Percentiles rank a stretch among this genome's conserved stretches.
Conservation (phyloP, 169 alveolate species). For the Cryptosporidium bovis region DNA sequence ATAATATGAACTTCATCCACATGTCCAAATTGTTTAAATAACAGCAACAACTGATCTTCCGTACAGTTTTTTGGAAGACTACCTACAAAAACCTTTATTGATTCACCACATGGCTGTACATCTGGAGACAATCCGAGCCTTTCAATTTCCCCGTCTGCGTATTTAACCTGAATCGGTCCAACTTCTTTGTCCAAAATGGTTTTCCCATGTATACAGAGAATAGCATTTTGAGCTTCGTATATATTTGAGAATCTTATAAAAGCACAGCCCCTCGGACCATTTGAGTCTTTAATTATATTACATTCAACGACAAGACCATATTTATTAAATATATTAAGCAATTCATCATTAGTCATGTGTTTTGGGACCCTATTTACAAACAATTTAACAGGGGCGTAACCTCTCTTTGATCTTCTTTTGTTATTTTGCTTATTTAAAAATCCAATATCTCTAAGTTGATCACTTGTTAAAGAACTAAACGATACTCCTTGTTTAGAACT, state of each 20-base stretch:
- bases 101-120: conserved; percentile 74
- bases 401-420: conserved; percentile 48
- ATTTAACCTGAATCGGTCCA: conserved; percentile 73
- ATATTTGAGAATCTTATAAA: conserved; percentile 55
- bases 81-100: conserved; percentile 71
- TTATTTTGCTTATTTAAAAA: conserved; percentile 40
- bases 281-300: conserved; percentile 62
- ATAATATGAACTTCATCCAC: conserved; percentile 71
- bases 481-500: conserved; percentile 20
- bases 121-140: conserved; percentile 69
- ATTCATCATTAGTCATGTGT: conserved; percentile 55
- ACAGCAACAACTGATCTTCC: conserved; percentile 40
- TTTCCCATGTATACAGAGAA: conserved; percentile 67
- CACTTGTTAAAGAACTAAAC: conserved; percentile 46
- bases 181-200: conserved; percentile 50
- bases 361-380: conserved; percentile 72
- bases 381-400: conserved; percentile 62
- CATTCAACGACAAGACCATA: conserved; percentile 71
- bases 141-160: conserved; percentile 72
- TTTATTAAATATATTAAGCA: conserved; percentile 48
- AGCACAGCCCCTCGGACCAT: conserved; percentile 71
- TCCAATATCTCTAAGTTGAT: conserved; percentile 58
- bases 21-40: conserved; percentile 58
- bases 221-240: conserved; percentile 68
- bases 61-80: conserved; percentile 71